These are phyloP conservation scores for Martiniozyma abietophila DNA, from an alignment of 805 yeast species.

Conservation along the genomic window DNA sequence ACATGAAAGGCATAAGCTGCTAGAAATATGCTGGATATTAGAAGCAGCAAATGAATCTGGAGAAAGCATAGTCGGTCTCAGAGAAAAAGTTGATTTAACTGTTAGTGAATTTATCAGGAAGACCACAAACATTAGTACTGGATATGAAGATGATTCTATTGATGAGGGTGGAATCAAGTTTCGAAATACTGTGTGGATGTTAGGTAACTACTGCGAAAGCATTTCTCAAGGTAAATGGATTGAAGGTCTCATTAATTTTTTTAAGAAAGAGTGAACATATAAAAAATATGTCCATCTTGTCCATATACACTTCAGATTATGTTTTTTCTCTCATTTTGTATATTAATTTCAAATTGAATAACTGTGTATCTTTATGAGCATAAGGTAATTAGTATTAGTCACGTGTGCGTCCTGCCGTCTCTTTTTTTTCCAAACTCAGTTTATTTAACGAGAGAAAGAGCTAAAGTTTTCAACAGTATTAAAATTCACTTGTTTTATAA, in stretches of 20 bases:
- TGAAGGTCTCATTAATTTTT: slow-evolving; percentile 1
- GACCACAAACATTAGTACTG: neutral
- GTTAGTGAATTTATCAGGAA: slow-evolving; percentile 3
- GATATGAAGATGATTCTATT: neutral
- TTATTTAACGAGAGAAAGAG: too few relatives aligned
- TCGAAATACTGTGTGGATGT: slow-evolving; percentile 5
- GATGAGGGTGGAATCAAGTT: neutral
- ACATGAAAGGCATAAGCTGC: slow-evolving; percentile 1
- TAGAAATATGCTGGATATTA: slow-evolving; percentile 3
- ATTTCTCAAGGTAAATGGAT: slow-evolving; percentile 9
- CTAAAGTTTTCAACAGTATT: too few relatives aligned
- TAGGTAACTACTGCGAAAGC: slow-evolving; percentile 8
- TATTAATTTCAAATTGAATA: too few relatives aligned
- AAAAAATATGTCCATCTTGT: neutral
- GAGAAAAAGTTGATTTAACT: slow-evolving; percentile 6
- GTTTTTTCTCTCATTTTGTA: too few relatives aligned
- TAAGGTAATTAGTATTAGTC: too few relatives aligned
- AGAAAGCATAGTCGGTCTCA: slow-evolving; percentile 1
- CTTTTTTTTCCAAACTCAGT: too few relatives aligned
- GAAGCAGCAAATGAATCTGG: neutral
- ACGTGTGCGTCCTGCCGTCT: too few relatives aligned
- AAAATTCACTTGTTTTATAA: too few relatives aligned
- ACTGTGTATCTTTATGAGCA: too few relatives aligned
- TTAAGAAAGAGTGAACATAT: neutral
- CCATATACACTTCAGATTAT: too few relatives aligned